Percentiles rank a stretch among this genome's conserved stretches.
Conservation (phyloP, 495 filamentous ascomycete genomes). For the Aspergillus nidulans region DNA sequence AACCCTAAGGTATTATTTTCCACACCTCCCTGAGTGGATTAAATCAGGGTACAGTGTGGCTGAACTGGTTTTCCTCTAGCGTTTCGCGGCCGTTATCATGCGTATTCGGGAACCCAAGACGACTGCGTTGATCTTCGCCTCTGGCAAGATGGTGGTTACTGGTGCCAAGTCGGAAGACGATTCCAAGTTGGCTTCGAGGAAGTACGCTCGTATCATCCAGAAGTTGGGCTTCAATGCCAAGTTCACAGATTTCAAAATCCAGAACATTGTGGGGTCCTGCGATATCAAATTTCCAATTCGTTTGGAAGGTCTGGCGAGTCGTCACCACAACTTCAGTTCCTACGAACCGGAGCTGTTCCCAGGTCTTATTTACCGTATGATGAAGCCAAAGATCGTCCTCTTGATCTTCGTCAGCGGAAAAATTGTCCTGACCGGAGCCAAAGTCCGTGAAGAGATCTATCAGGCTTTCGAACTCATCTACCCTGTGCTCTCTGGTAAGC, state of each 20-base stretch:
- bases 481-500: conserved; percentile 84
- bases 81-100: conserved; percentile 99
- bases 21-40: conserved; percentile 38
- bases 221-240: conserved; percentile 99
- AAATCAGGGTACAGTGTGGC: conserved; percentile 43
- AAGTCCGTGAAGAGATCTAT: conserved; percentile 98
- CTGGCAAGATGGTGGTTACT: conserved; percentile 99
- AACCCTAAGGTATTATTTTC: conserved; percentile 78
- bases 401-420: conserved; percentile 98
- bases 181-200: conserved; percentile 91
- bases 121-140: conserved; percentile 95
- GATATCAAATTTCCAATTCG: conserved; percentile 99
- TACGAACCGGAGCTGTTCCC: conserved; percentile 99
- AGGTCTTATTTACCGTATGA: conserved; percentile 99
- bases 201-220: conserved; percentile 99
- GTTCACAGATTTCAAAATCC: conserved; percentile 99
- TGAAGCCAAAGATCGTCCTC: conserved; percentile 99
- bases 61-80: conserved; percentile 56
- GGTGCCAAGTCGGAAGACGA: conserved; percentile 99
- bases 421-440: conserved; percentile 96
- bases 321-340: conserved; percentile 98
- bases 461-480: conserved; percentile 99
- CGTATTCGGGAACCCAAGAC: conserved; percentile 99
- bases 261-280: conserved; percentile 98
- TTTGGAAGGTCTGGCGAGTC: conserved; percentile 87